Evolutionary conservation across 805 yeast species (phyloP), one percentile per base, ranked within the genome.

Genomic region (Metschnikowia orientalis): DNA sequence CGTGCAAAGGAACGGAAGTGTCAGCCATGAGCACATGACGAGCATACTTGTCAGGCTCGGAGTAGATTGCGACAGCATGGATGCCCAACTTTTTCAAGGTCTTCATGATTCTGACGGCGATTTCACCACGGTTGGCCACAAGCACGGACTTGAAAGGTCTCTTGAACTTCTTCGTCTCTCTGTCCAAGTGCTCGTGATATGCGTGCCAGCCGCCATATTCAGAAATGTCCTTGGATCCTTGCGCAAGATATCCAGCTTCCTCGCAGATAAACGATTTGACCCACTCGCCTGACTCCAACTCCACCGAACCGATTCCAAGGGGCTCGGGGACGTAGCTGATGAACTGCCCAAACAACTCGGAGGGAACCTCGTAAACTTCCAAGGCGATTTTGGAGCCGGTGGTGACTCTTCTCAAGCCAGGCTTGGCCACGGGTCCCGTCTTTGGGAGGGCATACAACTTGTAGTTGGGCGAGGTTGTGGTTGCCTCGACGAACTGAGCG

Each of bases 41-140:
- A 7, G 97, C 81, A 50, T 85, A 86, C 51, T 81, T 75, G 56
- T 90, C 98, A 3, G 86, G 82, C 51, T 88, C 94, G 9, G 97
- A 85, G 61, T 83, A 92, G 27, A 90, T 81, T 5, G 97, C 92
- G 46, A 90, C 81, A 1, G 96, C 67, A 44, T 69, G 73, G 48
- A 92, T 85, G 3, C 77, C 77, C 44, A 92, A 57, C 57, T 81
- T 81, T 59, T 84, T 85, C 54, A 90, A 68, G 12, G 98, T 89
- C 54, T 75, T 81, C 53, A 90, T 87, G 48, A 92, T 87, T 52
- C 98, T 71, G 18, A 89, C 97, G 2, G 98, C 97, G 51, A 90
- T 90, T 63, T 90, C 98, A 57, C 97, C 97, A 63, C 98, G 77
- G 67, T 90, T 90, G 24, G 97, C 97, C 34, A 90, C 92, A 35